Percentiles rank a stretch among this genome's conserved stretches.
These are phyloP conservation scores for Combretum micranthum DNA, from an alignment of 345 rosid species.

Conservation along the genomic window DNA sequence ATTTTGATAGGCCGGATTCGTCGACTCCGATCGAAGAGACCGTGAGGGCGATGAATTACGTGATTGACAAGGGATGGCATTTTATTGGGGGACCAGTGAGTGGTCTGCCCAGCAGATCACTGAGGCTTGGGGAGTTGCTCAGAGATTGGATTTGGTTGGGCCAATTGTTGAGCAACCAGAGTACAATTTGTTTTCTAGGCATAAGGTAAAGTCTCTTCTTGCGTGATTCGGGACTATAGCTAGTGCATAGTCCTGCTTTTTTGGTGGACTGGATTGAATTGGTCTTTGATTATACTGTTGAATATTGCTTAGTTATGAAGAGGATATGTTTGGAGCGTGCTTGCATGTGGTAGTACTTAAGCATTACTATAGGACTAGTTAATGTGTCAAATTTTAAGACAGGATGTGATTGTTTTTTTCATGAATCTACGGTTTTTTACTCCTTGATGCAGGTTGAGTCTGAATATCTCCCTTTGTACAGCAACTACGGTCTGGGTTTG, in stretches of 20 bases:
- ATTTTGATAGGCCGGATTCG: conserved; percentile 60
- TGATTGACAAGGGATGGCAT: conserved; percentile 96
- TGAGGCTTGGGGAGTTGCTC: conserved; percentile 92
- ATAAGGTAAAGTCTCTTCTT: conserved; percentile 45
- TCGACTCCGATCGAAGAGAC: conserved; percentile 94
- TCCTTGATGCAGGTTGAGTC: conserved; percentile 66
- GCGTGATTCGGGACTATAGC: background rate
- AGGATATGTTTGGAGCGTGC: background rate
- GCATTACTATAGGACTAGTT: too few species aligned
- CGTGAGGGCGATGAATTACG: conserved; percentile 90
- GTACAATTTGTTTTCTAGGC: conserved; percentile 82
- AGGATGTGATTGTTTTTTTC: too few species aligned
- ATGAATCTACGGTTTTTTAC: background rate
- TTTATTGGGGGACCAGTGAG: conserved; percentile 99
- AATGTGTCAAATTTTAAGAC: too few species aligned
- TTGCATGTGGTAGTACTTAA: too few species aligned
- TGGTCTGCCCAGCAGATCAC: conserved; percentile 98
- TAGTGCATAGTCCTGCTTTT: background rate
- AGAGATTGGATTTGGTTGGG: conserved; percentile 79
- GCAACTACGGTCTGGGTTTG: conserved; percentile 83
- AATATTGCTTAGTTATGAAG: background rate
- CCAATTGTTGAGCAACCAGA: conserved; percentile 98
- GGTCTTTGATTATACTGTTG: background rate
- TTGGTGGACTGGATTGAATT: too few species aligned
- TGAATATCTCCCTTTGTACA: conserved; percentile 79